Evolutionary conservation across 345 rosid species (phyloP), one percentile per base, ranked within the genome.

Genomic region (Lepidium aucheri): DNA sequence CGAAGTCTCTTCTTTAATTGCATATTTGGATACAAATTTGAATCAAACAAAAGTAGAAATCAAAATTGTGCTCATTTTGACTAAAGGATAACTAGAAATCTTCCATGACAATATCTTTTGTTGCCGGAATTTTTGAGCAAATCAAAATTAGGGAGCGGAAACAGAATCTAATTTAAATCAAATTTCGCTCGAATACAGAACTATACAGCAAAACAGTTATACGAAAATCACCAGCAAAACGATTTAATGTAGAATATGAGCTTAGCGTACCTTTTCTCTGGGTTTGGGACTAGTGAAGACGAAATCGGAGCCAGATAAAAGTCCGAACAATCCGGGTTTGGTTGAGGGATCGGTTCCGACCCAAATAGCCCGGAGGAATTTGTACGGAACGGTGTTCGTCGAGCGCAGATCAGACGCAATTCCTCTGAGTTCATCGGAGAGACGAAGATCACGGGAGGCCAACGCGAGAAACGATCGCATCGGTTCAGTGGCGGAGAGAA

Each of bases 261-360:
- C 1, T 52, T 35, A 8, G 16, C 7, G 44, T 50, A 89, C 98
- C 94, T 89, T 93, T 70, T 81, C 88, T 66, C 98, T 77, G 0
- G 91, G 97, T 60, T 78, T 85, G 32, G 97, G 91, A 63, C 90
- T 78, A 53, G 63, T 43, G 66, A 93, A 80, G 60, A 90, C 62
- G 74, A 87, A 84, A 38, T 59, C 63, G 11, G 93, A 75, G 30
- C 86, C 85, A 7, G 82, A 77, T 77, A 86, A 81, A 34, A 93
- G 78, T 35, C 41, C 53, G 52, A 53, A 53, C 67, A 88, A 74
- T 1, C 68, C 75, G 4, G 96, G 96, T 18, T 94, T 78, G n/a
- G 75, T 65, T 0, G 71, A 74, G 0, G 83, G 81, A 34, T 46
- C 58, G 22, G 84, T 79, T 12, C 63, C 82, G 15, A 74, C 33